phyloP scores from a whole-genome alignment of 1,284 basidiomycete species.

The Trichosporon inkin region DNA sequence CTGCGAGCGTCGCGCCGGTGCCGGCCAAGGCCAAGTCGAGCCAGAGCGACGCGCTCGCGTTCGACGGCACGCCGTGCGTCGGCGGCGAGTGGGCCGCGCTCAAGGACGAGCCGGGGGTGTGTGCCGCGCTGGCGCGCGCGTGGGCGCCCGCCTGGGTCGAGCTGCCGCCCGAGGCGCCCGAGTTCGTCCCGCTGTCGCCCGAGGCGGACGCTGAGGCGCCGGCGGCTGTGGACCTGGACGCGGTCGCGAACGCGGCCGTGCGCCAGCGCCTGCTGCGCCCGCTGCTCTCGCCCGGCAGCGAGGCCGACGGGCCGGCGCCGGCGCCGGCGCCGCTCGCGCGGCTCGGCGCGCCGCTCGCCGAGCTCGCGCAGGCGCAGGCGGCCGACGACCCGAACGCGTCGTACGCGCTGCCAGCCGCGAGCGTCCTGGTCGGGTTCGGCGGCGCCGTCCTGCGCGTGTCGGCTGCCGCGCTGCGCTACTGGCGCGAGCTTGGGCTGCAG shows the following conservation, averaged over 20 bases:
- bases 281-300: not conserved
- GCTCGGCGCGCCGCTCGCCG: constrained; percentile 16
- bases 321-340: constrained; percentile 11
- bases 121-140: constrained; percentile 12
- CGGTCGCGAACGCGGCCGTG: constrained; percentile 20
- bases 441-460: constrained; percentile 32
- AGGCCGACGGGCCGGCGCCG: not conserved
- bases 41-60: constrained; percentile 29
- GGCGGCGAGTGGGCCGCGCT: constrained; percentile 33
- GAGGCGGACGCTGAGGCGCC: not conserved
- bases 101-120: constrained; percentile 16
- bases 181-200: constrained; percentile 9
- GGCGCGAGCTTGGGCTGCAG: constrained; percentile 40
- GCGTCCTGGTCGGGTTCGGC: constrained; percentile 30
- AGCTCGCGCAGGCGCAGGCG: constrained; percentile 9
- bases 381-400: not conserved
- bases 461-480: constrained; percentile 37
- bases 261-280: constrained; percentile 20
- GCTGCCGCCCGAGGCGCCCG: not conserved
- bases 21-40: not conserved
- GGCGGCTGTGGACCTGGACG: constrained; percentile 12
- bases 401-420: constrained; percentile 13
- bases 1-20: constrained; percentile 4
- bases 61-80: constrained; percentile 29
- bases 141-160: constrained; percentile 19